Evolutionary conservation across 768 basidiomycete genomes (phyloP), one percentile per base, ranked within the genome.

Genomic region (Lactifluus volemus): DNA sequence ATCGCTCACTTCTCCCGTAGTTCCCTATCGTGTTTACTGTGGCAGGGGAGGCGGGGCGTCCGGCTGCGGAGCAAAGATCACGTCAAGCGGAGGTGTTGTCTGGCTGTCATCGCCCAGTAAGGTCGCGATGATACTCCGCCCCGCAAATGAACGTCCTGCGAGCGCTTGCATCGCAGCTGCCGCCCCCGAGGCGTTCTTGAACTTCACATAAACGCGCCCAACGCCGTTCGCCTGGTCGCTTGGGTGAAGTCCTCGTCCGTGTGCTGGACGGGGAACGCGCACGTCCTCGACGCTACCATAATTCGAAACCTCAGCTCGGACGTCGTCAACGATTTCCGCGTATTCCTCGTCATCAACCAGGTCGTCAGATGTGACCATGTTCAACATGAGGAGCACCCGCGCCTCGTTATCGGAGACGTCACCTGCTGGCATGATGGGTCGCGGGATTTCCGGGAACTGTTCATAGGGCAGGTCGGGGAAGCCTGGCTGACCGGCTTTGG

Each of bases 301-400:
- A 67, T 81, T 86, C 8, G 79, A 78, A 67, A 89, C 93, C 74
- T 98, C 94, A 58, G 92, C 88, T 70, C 88, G 91, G 71, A 98
- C 85, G 70, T 99, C 97, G 70, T 97, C 94, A 63, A 90, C 85
- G 60, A 99, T 82, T 68, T 99, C 97, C 25, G 84, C 84, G 71
- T 97, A 99, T 69, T 99, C 97, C 61, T 86, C 77, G 70, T 98
- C 96, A 68, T 92, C 86, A 17, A 81, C 72, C 50, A 99, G 81
- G 69, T 99, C 97, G 49, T 99, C 97, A 1, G 90, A 72, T 0
- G 89, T 90, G 65, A 99, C 93, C 97, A 99, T 99, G 81, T 98
- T 99, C 69, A 99, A 76, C 88, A 99, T 89, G 71, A 98, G 87
- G 68, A 99, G 81, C 69, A 97, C 94, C 41, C 92, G 85, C 56